Percentiles rank a stretch among this genome's conserved stretches.
These are phyloP conservation scores for Hansenula lynferdii DNA, from an alignment of 1,139 yeast genomes.

Conservation along the genomic window DNA sequence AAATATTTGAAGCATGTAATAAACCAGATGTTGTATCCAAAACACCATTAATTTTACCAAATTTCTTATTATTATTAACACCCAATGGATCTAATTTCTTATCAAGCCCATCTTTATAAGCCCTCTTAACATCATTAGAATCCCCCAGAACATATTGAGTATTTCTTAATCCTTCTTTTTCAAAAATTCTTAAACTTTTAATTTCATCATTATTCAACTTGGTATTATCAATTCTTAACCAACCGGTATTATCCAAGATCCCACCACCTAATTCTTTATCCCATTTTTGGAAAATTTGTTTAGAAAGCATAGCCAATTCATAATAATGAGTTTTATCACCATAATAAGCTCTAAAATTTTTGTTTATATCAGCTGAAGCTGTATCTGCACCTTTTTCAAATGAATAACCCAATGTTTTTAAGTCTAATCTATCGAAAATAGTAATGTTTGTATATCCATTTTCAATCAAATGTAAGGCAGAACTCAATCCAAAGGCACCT, in stretches of 20 bases:
- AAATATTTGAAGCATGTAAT: conserved; percentile 33
- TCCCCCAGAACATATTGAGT: conserved; percentile 28
- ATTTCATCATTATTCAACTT: conserved; percentile 23
- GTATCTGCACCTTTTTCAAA: conserved; percentile 27
- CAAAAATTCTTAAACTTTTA: conserved; percentile 23
- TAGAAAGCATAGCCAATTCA: conserved; percentile 22
- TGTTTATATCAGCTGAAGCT: conserved; percentile 28
- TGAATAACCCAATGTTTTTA: conserved; percentile 24
- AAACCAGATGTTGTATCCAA: conserved; percentile 35
- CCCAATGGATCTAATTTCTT: conserved; percentile 20
- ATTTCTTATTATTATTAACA: conserved; percentile 8
- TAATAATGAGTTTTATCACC: conserved; percentile 23
- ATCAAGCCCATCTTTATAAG: conserved; percentile 26
- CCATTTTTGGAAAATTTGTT: conserved; percentile 9
- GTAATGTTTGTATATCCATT: conserved; percentile 26
- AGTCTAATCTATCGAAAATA: conserved; percentile 30
- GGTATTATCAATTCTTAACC: conserved; percentile 25
- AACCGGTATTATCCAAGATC: conserved; percentile 27
- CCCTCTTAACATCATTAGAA: conserved; percentile 27
- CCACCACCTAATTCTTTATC: conserved; percentile 13
- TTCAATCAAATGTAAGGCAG: conserved; percentile 33
- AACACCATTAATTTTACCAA: conserved; percentile 26
- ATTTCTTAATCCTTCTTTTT: conserved; percentile 25
- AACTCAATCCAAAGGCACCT: conserved; percentile 44
- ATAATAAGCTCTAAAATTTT: conserved; percentile 24